Percentiles rank a stretch among this genome's conserved stretches.
Conservation (phyloP, 805 yeast genomes). For the Peterozyma toletana region DNA sequence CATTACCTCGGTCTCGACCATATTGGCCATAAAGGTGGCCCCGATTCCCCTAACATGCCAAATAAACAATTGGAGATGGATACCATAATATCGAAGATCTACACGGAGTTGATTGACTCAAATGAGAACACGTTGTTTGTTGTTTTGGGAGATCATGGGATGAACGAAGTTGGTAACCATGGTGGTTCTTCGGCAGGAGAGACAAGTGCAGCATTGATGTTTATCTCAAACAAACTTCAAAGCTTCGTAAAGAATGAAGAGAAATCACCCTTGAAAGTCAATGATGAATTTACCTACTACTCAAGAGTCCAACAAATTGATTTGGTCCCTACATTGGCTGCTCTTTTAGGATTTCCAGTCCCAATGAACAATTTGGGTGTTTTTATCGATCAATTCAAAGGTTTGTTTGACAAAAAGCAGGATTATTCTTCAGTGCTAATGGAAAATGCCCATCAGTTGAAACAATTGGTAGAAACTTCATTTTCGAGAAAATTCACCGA, state of each 20-base stretch:
- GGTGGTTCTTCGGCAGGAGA: constrained; percentile 95
- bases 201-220: constrained; percentile 75
- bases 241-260: constrained; percentile 5
- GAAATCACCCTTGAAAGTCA: constrained; percentile 27
- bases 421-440: constrained; percentile 29
- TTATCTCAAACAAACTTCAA: constrained; percentile 57
- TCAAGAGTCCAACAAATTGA: constrained; percentile 57
- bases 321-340: constrained; percentile 62
- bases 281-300: constrained; percentile 46
- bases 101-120: constrained; percentile 19
- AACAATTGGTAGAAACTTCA: constrained; percentile 36
- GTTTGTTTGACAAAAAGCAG: constrained; percentile 34
- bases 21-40: constrained; percentile 97
- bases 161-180: constrained; percentile 93
- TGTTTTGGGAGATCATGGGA: constrained; percentile 91
- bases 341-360: constrained; percentile 54
- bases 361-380: constrained; percentile 75
- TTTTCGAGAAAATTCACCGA: constrained; percentile 15
- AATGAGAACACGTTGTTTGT: constrained; percentile 53
- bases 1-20: constrained; percentile 95
- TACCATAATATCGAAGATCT: constrained; percentile 45
- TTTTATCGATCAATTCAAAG: constrained; percentile 49
- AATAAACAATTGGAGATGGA: constrained; percentile 87
- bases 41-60: constrained; percentile 73
- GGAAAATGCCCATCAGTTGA: constrained; percentile 55